These are phyloP conservation scores for Yamadazyma friedrichii DNA, from an alignment of 1,139 yeast species.

Conservation along the genomic window DNA sequence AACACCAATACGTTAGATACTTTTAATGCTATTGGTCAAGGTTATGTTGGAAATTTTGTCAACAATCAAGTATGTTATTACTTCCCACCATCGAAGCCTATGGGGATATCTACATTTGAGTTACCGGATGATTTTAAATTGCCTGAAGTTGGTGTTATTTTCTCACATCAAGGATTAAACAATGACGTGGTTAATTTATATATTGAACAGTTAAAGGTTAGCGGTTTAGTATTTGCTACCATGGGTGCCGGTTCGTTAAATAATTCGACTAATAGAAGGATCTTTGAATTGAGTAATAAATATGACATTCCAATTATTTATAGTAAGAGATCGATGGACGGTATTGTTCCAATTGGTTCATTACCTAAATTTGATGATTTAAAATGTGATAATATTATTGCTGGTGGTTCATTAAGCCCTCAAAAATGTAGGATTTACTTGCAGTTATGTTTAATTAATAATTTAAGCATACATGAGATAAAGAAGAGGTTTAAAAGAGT, in stretches of 20 bases:
- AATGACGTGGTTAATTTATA: slow-evolving; percentile 46
- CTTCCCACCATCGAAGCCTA: slow-evolving; percentile 61
- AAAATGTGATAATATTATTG: slow-evolving; percentile 31
- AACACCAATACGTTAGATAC: slow-evolving; percentile 70
- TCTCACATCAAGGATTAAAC: slow-evolving; percentile 62
- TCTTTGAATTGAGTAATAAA: slow-evolving; percentile 31
- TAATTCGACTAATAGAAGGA: slow-evolving; percentile 44
- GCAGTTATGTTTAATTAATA: slow-evolving; percentile 54
- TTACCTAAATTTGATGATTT: slow-evolving; percentile 25
- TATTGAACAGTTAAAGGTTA: slow-evolving; percentile 38
- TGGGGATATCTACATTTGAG: slow-evolving; percentile 40
- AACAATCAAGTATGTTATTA: slow-evolving; percentile 64
- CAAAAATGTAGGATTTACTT: slow-evolving; percentile 62
- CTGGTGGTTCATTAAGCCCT: slow-evolving; percentile 68
- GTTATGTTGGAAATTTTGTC: slow-evolving; percentile 67
- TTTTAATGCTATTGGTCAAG: slow-evolving; percentile 66
- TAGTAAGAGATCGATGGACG: slow-evolving; percentile 67
- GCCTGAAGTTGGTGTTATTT: slow-evolving; percentile 33
- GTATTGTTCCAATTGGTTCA: slow-evolving; percentile 44
- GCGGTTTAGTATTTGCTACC: slow-evolving; percentile 63
- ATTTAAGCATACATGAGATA: slow-evolving; percentile 39
- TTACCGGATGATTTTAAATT: slow-evolving; percentile 20
- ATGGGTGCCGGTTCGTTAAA: slow-evolving; percentile 73
- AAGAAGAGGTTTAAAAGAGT: slow-evolving; percentile 49
- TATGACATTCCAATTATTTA: slow-evolving; percentile 54